Evolutionary conservation across 2,329 filamentous ascomycete genomes (phyloP).

Genomic region (Colletotrichum kahawae): DNA sequence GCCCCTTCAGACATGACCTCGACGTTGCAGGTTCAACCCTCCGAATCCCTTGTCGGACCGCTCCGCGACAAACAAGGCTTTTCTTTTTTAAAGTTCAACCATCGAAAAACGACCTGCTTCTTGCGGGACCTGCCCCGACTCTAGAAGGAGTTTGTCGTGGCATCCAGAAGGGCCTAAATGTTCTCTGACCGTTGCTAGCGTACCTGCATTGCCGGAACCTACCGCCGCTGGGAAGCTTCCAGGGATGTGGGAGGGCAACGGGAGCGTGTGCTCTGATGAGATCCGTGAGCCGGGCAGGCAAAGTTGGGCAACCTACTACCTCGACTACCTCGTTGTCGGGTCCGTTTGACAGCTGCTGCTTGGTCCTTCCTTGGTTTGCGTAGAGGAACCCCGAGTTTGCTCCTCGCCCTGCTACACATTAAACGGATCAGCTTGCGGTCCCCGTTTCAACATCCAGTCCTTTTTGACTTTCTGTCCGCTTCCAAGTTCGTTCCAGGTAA

Average conservation of each 20-base stretch:
- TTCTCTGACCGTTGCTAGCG: neutral
- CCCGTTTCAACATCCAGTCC: neutral
- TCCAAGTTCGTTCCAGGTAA: neutral
- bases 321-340: neutral
- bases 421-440: neutral
- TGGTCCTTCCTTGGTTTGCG: neutral
- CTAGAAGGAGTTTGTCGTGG: neutral
- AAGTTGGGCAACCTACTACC: neutral
- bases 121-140: neutral
- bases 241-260: neutral
- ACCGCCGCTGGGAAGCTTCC: neutral
- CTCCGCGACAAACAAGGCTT: neutral
- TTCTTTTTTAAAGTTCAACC: neutral
- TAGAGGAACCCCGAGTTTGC: neutral
- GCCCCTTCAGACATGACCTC: neutral
- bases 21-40: neutral
- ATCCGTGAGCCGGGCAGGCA: neutral
- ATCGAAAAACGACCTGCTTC: neutral
- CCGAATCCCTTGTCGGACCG: neutral
- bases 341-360: neutral
- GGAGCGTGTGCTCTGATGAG: neutral
- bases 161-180: neutral
- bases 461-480: neutral
- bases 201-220: neutral
- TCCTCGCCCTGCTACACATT: neutral